Evolutionary conservation across 2,329 filamentous ascomycete genomes (phyloP).

Genomic region (Cladophialophora immunda): DNA sequence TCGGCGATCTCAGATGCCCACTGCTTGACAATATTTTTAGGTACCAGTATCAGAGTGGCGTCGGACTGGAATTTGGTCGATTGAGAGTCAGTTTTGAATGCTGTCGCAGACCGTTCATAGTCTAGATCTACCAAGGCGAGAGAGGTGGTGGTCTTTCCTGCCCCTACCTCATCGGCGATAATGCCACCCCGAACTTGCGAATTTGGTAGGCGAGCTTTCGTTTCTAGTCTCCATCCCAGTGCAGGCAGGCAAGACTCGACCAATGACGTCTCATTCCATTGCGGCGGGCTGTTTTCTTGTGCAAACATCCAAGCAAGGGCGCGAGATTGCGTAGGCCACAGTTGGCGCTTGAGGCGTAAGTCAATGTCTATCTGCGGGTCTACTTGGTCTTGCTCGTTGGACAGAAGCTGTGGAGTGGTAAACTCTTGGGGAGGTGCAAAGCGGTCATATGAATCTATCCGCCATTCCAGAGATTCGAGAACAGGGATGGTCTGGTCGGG

Average conservation of each 20-base stretch:
- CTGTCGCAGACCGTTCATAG: constrained; percentile 29
- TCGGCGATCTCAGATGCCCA: constrained; percentile 66
- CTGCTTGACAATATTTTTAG: constrained; percentile 63
- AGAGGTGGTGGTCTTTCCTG: constrained; percentile 71
- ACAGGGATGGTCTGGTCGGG: constrained; percentile 27
- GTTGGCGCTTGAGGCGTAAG: constrained; percentile 27
- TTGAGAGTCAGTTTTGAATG: constrained; percentile 4
- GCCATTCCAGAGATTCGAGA: constrained; percentile 20
- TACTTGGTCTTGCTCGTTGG: constrained; percentile 14
- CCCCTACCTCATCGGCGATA: constrained; percentile 70
- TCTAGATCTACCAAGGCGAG: constrained; percentile 63
- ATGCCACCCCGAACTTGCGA: constrained; percentile 64
- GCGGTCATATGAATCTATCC: constrained; percentile 37
- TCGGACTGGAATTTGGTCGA: constrained; percentile 45
- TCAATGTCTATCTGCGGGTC: background rate
- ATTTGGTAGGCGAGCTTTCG: constrained; percentile 44
- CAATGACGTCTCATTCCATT: constrained; percentile 63
- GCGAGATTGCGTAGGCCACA: constrained; percentile 63
- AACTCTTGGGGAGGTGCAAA: constrained; percentile 24
- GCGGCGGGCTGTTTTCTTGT: constrained; percentile 57
- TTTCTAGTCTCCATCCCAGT: constrained; percentile 67
- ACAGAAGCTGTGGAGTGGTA: constrained; percentile 16
- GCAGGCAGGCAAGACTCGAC: constrained; percentile 63
- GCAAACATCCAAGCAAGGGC: constrained; percentile 68
- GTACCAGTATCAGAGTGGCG: constrained; percentile 69